Evolutionary conservation across 148 eudicot species (phyloP).

Genomic region (Cornus kousa): DNA sequence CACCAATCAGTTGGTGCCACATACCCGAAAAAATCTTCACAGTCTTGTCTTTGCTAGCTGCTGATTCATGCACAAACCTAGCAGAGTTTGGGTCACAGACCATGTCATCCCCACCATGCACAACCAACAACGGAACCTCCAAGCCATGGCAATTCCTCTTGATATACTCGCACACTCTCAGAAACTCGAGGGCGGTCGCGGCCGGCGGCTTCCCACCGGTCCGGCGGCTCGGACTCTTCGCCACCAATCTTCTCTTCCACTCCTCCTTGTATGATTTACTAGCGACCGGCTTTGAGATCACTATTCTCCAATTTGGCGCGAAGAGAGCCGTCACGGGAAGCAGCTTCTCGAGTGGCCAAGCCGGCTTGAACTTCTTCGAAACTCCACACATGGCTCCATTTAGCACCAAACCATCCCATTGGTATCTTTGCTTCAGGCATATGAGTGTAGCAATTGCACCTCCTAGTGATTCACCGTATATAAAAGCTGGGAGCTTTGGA

Average conservation of each 20-base stretch:
- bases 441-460: slow-evolving; percentile 37
- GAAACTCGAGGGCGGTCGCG: slow-evolving; percentile 35
- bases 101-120: slow-evolving; percentile 45
- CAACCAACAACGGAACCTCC: slow-evolving; percentile 34
- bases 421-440: slow-evolving; percentile 22
- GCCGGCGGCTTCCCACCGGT: slow-evolving; percentile 28
- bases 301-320: slow-evolving; percentile 40
- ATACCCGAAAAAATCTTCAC: slow-evolving; percentile 28
- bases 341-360: slow-evolving; percentile 43
- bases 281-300: slow-evolving; percentile 20
- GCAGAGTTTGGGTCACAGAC: slow-evolving; percentile 45
- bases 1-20: slow-evolving; percentile 57
- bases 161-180: slow-evolving; percentile 37
- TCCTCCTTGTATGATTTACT: slow-evolving; percentile 32
- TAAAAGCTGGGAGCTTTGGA: slow-evolving; percentile 31
- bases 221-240: slow-evolving; percentile 31
- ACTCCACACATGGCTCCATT: slow-evolving; percentile 48
- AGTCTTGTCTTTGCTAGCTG: slow-evolving; percentile 33
- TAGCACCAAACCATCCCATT: slow-evolving; percentile 36
- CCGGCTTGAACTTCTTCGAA: slow-evolving; percentile 37
- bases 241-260: slow-evolving; percentile 39
- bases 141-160: slow-evolving; percentile 27
- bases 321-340: slow-evolving; percentile 33
- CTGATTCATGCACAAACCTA: slow-evolving; percentile 26
- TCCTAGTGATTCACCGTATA: slow-evolving; percentile 49